Conservation (phyloP, 2,329 filamentous ascomycete genomes). For the Ophiostoma ips region DNA sequence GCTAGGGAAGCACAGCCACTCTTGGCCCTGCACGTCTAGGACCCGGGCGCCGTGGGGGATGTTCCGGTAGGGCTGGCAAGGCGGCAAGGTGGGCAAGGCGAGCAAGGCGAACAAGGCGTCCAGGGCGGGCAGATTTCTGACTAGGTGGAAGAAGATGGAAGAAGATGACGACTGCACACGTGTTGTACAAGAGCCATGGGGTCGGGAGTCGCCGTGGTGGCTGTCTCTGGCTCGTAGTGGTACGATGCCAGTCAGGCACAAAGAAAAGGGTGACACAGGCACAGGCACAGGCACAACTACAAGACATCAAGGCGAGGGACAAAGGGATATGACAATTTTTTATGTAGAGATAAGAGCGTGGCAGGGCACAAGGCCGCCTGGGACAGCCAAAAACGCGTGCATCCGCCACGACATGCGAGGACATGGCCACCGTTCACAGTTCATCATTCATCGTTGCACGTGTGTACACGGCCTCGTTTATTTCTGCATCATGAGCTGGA, state of each 20-base stretch:
- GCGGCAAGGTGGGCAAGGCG: too few relatives aligned
- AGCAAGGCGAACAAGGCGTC: too few relatives aligned
- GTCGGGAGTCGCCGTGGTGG: too few relatives aligned
- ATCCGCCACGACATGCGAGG: constrained; percentile 8
- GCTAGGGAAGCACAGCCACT: constrained; percentile 19
- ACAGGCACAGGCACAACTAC: too few relatives aligned
- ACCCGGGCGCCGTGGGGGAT: neutral
- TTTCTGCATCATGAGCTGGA: constrained; percentile 94
- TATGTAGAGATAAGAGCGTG: neutral
- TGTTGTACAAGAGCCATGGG: too few relatives aligned
- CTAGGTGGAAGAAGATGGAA: too few relatives aligned
- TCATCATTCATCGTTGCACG: constrained; percentile 4
- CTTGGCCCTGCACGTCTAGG: constrained; percentile 14
- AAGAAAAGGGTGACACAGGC: too few relatives aligned
- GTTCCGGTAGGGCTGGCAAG: neutral
- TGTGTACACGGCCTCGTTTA: constrained; percentile 29
- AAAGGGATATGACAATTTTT: neutral
- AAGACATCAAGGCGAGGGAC: too few relatives aligned
- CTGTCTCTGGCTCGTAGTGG: too few relatives aligned
- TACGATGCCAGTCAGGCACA: too few relatives aligned
- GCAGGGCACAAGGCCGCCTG: neutral
- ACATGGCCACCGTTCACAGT: constrained; percentile 6
- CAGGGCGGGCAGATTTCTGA: too few relatives aligned
- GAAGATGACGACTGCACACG: too few relatives aligned
- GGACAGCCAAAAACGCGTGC: constrained; percentile 5